A percentile compares a stretch with the other conserved stretches of the same genome.
Evolutionary conservation across 805 yeast species (phyloP).

Genomic region (Candida berthetii): DNA sequence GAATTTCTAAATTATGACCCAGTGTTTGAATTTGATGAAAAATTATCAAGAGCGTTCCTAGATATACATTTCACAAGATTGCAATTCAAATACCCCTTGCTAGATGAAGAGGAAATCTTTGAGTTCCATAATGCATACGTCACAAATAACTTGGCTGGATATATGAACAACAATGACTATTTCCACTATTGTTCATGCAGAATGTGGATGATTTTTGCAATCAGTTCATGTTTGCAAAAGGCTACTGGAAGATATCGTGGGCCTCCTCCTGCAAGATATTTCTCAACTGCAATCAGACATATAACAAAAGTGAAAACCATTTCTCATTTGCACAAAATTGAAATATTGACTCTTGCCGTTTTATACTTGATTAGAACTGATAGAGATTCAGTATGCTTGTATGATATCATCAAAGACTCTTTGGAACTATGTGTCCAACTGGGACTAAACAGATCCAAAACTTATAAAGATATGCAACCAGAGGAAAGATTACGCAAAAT

Average conservation of each 20-base stretch:
- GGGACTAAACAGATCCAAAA: constrained; percentile 28
- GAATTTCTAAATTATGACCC: constrained; percentile 44
- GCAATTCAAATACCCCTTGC: constrained; percentile 51
- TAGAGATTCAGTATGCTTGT: constrained; percentile 47
- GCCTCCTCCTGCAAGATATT: constrained; percentile 47
- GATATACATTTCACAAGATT: constrained; percentile 50
- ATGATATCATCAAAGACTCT: constrained; percentile 47
- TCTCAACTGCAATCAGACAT: constrained; percentile 55
- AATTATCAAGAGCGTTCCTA: constrained; percentile 40
- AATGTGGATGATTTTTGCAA: constrained; percentile 48
- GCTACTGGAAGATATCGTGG: constrained; percentile 52
- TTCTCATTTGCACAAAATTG: constrained; percentile 40
- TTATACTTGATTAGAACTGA: constrained; percentile 56
- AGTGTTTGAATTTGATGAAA: constrained; percentile 43
- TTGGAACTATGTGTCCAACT: constrained; percentile 36
- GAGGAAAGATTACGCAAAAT: constrained; percentile 32
- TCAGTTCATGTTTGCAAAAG: constrained; percentile 45
- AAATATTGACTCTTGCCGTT: constrained; percentile 44
- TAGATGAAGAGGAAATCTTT: constrained; percentile 45
- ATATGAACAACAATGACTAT: constrained; percentile 31
- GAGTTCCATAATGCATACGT: constrained; percentile 45
- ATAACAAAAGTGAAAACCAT: constrained; percentile 38
- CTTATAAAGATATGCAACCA: constrained; percentile 24
- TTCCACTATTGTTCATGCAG: constrained; percentile 50
- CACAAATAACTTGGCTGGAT: constrained; percentile 23